Conservation (phyloP, 176 grass and related monocot genomes). For the Cenchrus fungigraminus region DNA sequence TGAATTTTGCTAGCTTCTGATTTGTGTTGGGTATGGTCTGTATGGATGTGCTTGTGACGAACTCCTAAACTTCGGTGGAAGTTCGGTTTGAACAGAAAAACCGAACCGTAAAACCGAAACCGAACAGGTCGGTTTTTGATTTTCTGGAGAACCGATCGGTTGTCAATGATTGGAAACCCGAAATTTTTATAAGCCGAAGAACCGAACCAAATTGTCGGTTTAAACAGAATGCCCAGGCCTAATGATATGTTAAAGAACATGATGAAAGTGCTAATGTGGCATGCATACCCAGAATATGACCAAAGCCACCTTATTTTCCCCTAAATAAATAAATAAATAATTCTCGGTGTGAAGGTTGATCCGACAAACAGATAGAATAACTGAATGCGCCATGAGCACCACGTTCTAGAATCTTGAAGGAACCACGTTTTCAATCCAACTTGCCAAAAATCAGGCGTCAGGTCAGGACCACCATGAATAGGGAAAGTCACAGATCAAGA, state of each 20-base stretch:
- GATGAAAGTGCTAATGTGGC: background rate
- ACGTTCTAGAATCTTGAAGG: background rate
- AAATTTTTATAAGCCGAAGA: too few species aligned
- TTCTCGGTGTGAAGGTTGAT: background rate
- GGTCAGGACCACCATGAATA: background rate
- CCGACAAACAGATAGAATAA: background rate
- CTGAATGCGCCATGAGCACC: background rate
- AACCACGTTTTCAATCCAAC: background rate
- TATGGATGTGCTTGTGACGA: too few species aligned
- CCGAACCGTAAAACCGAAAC: too few species aligned
- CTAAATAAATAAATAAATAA: background rate
- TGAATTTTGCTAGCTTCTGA: too few species aligned
- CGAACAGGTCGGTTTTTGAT: too few species aligned
- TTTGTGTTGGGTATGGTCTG: too few species aligned
- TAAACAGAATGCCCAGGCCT: too few species aligned
- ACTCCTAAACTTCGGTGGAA: too few species aligned
- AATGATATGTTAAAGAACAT: background rate
- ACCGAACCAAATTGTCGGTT: too few species aligned
- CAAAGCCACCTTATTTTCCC: background rate
- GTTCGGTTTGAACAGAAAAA: too few species aligned
- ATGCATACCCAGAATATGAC: constrained; percentile 2
- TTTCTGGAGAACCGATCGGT: too few species aligned
- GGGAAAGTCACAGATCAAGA: background rate
- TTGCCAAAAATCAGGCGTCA: constrained; percentile 8
- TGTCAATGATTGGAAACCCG: too few species aligned